Conservation (phyloP, 2,329 filamentous ascomycete genomes). For the Stromatinia cepivora region DNA sequence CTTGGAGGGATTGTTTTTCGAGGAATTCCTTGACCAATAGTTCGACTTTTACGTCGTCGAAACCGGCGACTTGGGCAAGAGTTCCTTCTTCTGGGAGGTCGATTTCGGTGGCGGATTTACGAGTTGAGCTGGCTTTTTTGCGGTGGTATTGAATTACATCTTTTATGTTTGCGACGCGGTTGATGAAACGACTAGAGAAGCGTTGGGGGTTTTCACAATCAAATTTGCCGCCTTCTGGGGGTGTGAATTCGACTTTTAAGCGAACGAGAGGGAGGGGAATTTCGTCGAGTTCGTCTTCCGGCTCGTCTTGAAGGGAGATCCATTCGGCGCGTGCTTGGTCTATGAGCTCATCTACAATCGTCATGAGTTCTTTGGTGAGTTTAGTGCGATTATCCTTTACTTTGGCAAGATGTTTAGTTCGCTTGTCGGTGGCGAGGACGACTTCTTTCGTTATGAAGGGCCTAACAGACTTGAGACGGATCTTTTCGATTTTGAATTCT, state of each 20-base stretch:
- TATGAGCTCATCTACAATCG: constrained; percentile 83
- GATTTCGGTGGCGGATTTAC: constrained; percentile 46
- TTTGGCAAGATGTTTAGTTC: constrained; percentile 75
- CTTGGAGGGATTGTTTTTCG: constrained; percentile 76
- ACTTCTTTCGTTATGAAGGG: constrained; percentile 90
- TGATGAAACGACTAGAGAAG: constrained; percentile 88
- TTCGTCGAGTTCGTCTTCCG: constrained; percentile 57
- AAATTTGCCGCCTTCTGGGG: constrained; percentile 79
- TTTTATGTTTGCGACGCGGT: constrained; percentile 89
- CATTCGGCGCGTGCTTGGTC: constrained; percentile 79
- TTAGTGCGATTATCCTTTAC: constrained; percentile 81
- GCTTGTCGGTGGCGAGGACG: constrained; percentile 70
- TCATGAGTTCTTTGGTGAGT: constrained; percentile 73
- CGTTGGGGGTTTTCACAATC: constrained; percentile 94
- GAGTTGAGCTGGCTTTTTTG: constrained; percentile 67
- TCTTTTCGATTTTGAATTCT: constrained; percentile 75
- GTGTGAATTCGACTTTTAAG: constrained; percentile 85
- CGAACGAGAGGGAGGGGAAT: constrained; percentile 81
- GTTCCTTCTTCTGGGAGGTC: constrained; percentile 65
- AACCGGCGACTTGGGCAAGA: constrained; percentile 58
- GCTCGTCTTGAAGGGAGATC: constrained; percentile 70
- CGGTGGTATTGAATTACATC: constrained; percentile 93
- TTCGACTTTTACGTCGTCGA: constrained; percentile 80
- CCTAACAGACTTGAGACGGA: constrained; percentile 82
- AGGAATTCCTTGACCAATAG: constrained; percentile 87